Base-by-base conservation (phyloP, 805 yeast species). In the Ogataea dorogensis region DNA sequence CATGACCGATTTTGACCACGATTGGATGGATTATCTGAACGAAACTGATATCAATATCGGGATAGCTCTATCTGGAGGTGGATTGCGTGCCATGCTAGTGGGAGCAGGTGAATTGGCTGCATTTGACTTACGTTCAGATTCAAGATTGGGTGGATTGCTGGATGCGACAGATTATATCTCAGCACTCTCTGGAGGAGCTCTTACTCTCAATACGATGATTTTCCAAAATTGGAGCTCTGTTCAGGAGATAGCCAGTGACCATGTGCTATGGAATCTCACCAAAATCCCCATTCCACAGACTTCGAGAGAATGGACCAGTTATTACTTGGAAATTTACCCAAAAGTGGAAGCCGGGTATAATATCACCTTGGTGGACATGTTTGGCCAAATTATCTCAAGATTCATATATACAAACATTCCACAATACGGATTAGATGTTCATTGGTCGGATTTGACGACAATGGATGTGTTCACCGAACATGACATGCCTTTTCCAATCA, bases 101-200 rank as follows among this genome's bases (percentile, higher is more conserved):
- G 95, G 94, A 12, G 94, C 94, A 5, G 95, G 95, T 21, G 77
- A 77, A 56, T 53, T 86, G n/a, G 66, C 85, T 3, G 95, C 89
- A 0, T 60, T 84, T 46, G 96, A 86, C 56, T 75, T 78, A 39
- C 68, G 93, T 47, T 75, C 89, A n/a, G 59, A 41, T 12, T 37
- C 47, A 15, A 49, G 38, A 14, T 42, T 54, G 61, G 14, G 49
- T 53, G 96, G 96, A 5, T 58, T 86, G 15, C 61, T 86, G 23
- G 89, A 86, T 53, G 64, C 81, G 12, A 49, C 87, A 0, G 71
- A 79, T n/a, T 86, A 86, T 53, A 59, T 86, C 5, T 66, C 84
- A 6, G 93, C 86, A 8, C 68, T 85, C 20, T 79, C 88, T 10
- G 95, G 95, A 24, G 94, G 95, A 18, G 70, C 82, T 8, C 80